Evolutionary conservation across 1,284 basidiomycete species (phyloP).

Genomic region (Rhodofomes roseus): DNA sequence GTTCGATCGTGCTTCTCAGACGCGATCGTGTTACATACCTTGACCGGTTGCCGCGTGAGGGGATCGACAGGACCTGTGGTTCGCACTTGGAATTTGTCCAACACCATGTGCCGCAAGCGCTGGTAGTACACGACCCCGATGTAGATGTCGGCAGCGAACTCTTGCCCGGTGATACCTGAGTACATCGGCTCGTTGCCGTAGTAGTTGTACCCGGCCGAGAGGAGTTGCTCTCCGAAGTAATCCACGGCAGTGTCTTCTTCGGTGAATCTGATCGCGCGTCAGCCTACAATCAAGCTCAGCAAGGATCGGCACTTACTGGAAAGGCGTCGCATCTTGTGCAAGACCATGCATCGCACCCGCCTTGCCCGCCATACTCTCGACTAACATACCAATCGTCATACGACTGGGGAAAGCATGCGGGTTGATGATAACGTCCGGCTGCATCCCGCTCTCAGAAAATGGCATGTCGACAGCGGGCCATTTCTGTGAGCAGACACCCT

Average conservation of each 20-base stretch:
- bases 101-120: conserved; percentile 97
- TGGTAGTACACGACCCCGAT: conserved; percentile 99
- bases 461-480: conserved; percentile 99
- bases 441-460: conserved; percentile 97
- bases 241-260: conserved; percentile 95
- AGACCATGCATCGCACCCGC: conserved; percentile 98
- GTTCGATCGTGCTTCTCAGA: background rate
- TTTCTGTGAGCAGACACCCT: conserved; percentile 99
- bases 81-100: conserved; percentile 99
- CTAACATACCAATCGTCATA: conserved; percentile 99
- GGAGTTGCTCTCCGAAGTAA: conserved; percentile 96
- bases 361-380: conserved; percentile 98
- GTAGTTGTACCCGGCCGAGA: conserved; percentile 96
- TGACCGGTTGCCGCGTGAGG: conserved; percentile 95
- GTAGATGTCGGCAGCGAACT: conserved; percentile 98
- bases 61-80: conserved; percentile 97
- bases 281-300: background rate
- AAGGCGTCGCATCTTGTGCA: conserved; percentile 97
- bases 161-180: conserved; percentile 97
- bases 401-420: conserved; percentile 99
- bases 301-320: conserved; percentile 60
- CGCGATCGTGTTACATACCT: conserved; percentile 57
- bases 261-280: conserved; percentile 65
- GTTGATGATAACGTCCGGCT: conserved; percentile 99
- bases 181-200: conserved; percentile 99